phyloP scores from a whole-genome alignment of 306 rosid genomes.

The Boehmeria nivea region DNA sequence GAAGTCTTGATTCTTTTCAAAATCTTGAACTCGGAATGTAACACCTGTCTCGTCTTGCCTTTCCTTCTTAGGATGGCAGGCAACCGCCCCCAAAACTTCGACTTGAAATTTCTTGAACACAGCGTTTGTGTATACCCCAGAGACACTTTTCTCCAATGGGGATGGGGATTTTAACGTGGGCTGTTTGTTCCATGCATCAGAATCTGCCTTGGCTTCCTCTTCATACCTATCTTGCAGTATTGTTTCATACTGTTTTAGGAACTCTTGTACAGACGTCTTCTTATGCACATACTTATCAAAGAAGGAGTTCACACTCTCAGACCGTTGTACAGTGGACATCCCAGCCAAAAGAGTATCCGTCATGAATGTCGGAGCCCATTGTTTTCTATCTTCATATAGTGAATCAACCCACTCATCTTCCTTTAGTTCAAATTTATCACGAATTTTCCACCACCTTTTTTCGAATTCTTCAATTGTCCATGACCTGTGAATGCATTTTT shows the following conservation, averaged over 20 bases:
- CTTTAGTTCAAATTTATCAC: constrained; percentile 69
- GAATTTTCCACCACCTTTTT: constrained; percentile 75
- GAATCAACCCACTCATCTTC: constrained; percentile 74
- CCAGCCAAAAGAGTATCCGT: constrained; percentile 76
- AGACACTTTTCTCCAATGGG: constrained; percentile 86
- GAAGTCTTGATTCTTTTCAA: constrained; percentile 69
- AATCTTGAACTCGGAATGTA: constrained; percentile 71
- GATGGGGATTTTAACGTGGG: constrained; percentile 83
- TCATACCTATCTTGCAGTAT: constrained; percentile 94
- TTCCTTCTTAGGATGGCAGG: constrained; percentile 83
- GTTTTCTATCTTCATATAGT: constrained; percentile 68
- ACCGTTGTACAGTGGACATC: constrained; percentile 75
- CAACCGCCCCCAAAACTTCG: constrained; percentile 92
- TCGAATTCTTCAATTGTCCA: constrained; percentile 81
- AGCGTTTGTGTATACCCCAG: constrained; percentile 73
- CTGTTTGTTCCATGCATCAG: constrained; percentile 81
- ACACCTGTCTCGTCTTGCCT: constrained; percentile 54
- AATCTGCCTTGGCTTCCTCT: constrained; percentile 98
- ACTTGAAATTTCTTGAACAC: constrained; percentile 89
- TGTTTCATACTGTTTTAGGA: constrained; percentile 71
- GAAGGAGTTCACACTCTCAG: constrained; percentile 89
- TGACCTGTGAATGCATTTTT: constrained; percentile 80
- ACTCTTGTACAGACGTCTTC: constrained; percentile 86
- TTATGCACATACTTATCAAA: constrained; percentile 89
- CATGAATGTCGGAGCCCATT: constrained; percentile 86